A percentile compares a stretch with the other conserved stretches of the same genome.
Evolutionary conservation across 495 filamentous ascomycete genomes (phyloP).

Genomic region (Physcia stellaris): DNA sequence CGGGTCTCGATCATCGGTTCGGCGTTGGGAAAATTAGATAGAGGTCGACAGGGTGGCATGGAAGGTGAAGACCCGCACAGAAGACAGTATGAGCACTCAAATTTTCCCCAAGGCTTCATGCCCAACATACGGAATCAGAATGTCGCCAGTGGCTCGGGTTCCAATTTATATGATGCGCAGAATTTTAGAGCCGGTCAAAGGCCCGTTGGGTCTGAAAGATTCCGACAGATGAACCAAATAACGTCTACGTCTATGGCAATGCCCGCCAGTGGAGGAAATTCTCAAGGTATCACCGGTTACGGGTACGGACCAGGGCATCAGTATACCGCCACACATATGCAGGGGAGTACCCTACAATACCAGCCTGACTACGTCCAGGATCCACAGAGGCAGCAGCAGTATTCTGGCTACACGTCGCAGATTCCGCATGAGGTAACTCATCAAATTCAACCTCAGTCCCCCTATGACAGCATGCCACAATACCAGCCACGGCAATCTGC

Average conservation of each 20-base stretch:
- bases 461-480: conserved; percentile 69
- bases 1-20: conserved; percentile 32
- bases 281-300: conserved; percentile 24
- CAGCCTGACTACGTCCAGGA: conserved; percentile 25
- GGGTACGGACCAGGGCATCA: conserved; percentile 27
- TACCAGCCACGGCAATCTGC: conserved; percentile 69
- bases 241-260: conserved; percentile 2
- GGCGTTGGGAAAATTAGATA: conserved; percentile 27
- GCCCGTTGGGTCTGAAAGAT: conserved; percentile 6
- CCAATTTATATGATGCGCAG: conserved; percentile 2
- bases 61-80: conserved; percentile 53
- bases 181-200: conserved; percentile 1
- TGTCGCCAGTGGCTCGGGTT: neutral
- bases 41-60: conserved; percentile 43
- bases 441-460: conserved; percentile 46
- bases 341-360: conserved; percentile 31
- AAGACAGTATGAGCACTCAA: conserved; percentile 56
- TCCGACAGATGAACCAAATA: conserved; percentile 9
- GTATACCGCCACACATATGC: conserved; percentile 28
- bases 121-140: conserved; percentile 4
- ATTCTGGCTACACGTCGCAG: conserved; percentile 43
- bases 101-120: conserved; percentile 16
- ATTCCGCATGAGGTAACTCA: conserved; percentile 74
- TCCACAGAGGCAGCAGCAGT: conserved; percentile 25
- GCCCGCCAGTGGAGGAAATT: conserved; percentile 1